Percentiles rank a stretch among this genome's conserved stretches.
Evolutionary conservation across 2,329 filamentous ascomycete genomes (phyloP).

Genomic region (Bipolaris gigantea): DNA sequence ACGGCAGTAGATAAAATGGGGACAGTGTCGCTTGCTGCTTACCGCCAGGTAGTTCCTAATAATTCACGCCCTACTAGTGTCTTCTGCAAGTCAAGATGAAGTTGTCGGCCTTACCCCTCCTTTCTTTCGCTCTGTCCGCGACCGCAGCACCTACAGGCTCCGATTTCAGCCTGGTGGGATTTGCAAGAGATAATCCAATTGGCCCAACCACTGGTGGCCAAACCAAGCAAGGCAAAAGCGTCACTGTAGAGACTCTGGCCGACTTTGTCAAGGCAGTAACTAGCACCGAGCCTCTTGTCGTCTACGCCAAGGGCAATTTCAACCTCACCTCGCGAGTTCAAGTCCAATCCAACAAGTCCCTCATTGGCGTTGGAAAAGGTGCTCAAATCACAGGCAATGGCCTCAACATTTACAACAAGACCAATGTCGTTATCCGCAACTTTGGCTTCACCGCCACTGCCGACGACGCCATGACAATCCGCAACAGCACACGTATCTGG

Average conservation of each 20-base stretch:
- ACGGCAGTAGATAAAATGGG: slow-evolving; percentile 2
- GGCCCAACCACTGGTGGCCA: slow-evolving; percentile 40
- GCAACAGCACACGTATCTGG: slow-evolving; percentile 61
- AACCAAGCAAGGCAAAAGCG: slow-evolving; percentile 29
- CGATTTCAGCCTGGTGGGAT: slow-evolving; percentile 37
- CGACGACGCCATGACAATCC: slow-evolving; percentile 64
- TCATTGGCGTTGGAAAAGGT: slow-evolving; percentile 47
- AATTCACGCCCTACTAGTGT: neutral
- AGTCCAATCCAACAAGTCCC: slow-evolving; percentile 50
- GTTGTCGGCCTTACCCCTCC: slow-evolving; percentile 25
- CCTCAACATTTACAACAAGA: slow-evolving; percentile 55
- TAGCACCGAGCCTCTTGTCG: slow-evolving; percentile 36
- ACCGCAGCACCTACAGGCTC: slow-evolving; percentile 22
- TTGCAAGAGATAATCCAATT: slow-evolving; percentile 40
- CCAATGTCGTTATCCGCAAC: slow-evolving; percentile 67
- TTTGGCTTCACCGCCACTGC: slow-evolving; percentile 61
- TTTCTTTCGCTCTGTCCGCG: slow-evolving; percentile 21
- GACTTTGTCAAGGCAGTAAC: slow-evolving; percentile 34
- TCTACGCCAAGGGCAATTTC: slow-evolving; percentile 51
- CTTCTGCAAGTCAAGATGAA: slow-evolving; percentile 26
- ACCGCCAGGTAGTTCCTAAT: neutral
- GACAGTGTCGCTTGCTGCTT: neutral
- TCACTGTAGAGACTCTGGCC: slow-evolving; percentile 33
- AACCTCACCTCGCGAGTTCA: slow-evolving; percentile 48
- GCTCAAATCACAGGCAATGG: slow-evolving; percentile 51